phyloP scores from a whole-genome alignment of 208 protist species.

The Crithidia brevicula region DNA sequence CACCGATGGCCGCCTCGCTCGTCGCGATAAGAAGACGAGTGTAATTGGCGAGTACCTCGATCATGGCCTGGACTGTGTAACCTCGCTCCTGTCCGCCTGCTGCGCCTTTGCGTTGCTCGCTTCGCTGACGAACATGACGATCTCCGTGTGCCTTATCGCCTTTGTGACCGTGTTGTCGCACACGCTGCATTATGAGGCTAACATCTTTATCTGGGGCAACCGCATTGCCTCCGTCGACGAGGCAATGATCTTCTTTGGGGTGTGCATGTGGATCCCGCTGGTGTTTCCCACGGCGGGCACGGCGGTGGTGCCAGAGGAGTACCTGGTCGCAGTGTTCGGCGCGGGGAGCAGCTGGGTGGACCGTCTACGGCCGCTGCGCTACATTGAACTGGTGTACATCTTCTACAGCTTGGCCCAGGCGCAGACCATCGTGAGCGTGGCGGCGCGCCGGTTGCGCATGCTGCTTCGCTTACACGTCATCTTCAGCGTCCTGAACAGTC shows the following conservation, averaged over 20 bases:
- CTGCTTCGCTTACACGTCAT: constrained; percentile 70
- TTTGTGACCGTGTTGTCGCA: constrained; percentile 79
- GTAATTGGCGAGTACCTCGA: constrained; percentile 92
- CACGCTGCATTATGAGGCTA: constrained; percentile 82
- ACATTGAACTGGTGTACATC: constrained; percentile 66
- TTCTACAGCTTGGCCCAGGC: constrained; percentile 66
- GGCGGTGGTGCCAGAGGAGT: constrained; percentile 30
- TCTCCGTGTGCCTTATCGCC: constrained; percentile 68
- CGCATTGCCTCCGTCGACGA: constrained; percentile 87
- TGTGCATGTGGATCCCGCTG: constrained; percentile 73
- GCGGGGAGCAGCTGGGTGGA: constrained; percentile 26
- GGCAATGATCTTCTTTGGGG: constrained; percentile 89
- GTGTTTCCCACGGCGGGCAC: constrained; percentile 51
- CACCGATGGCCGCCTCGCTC: constrained; percentile 89
- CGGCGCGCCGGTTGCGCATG: constrained; percentile 53
- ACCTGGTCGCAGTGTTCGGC: constrained; percentile 26
- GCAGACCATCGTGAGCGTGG: constrained; percentile 58
- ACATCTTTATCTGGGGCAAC: constrained; percentile 90
- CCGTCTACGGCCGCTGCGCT: constrained; percentile 32
- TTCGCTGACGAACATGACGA: constrained; percentile 71
- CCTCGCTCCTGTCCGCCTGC: constrained; percentile 80
- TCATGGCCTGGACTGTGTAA: constrained; percentile 92
- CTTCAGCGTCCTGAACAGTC: constrained; percentile 53
- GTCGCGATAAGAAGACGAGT: constrained; percentile 76
- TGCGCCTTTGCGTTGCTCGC: constrained; percentile 67